Base-by-base conservation (phyloP, 176 grass and related monocot species). In the Echinochloa phyllopogon region DNA sequence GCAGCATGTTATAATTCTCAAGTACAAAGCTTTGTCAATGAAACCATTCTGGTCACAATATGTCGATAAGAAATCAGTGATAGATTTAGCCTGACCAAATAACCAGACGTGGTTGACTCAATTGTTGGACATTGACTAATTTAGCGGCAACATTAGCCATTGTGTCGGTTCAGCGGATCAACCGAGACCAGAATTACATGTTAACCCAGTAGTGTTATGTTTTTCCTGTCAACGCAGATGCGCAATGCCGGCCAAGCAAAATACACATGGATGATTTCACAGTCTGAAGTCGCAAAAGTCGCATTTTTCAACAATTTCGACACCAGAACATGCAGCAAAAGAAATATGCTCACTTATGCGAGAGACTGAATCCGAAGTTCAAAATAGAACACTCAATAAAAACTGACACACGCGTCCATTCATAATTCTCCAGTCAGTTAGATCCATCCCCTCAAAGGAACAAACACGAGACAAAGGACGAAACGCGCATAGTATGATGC, bases 261-360 rank as follows among this genome's bases (percentile, higher is more conserved):
- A 59, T 79, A 84, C 57, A 37, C 65, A 89, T 89, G 76, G 82
- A 89, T 86, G 82, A 89, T 86, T 83, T 78, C 55, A 85, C 77
- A 62, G 59, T 62, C 51, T 13, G 49, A 63, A 51, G 36, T 15
- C 63, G 20, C 75, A 41, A 39, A 72, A 42, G 37, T 33, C 33
- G 63, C 55, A 48, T 29, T 61, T 56, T 48, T 72, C 41, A 42
- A 41, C 66, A 15, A 65, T 74, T 29, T 39, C 21, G 27, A 42
- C 10, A 43, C 15, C 3, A n/a, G 1, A 56, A 69, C 18, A 53
- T 48, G 65, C 18, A 42, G 23, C 45, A 69, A 69, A 62, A 60
- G 13, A 86, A 61, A 71, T 41, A 27, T 50, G 55, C 15, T 38
- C n/a, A 48, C 55, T 47, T 41, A 72, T 33, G 47, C 56, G 37